phyloP scores from a whole-genome alignment of 1,284 basidiomycete species.

The Cryptococcus maquisensis region DNA sequence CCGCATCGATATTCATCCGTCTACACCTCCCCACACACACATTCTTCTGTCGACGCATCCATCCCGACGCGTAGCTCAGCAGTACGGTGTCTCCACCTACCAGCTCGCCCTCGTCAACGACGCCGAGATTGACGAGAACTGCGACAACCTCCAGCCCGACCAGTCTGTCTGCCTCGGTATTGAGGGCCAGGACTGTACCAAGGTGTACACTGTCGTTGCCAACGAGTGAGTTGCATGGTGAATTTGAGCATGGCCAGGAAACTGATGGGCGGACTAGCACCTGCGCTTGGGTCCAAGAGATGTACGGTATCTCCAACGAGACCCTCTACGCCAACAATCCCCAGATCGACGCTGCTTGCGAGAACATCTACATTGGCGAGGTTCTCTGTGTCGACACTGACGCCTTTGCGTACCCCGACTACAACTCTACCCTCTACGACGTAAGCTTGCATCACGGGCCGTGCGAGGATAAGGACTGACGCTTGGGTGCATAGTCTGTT shows the following conservation, averaged over 20 bases:
- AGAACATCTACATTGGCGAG: conserved; percentile 50
- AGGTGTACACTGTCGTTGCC: conserved; percentile 45
- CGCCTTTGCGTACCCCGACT: conserved; percentile 39
- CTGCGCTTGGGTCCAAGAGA: conserved; percentile 38
- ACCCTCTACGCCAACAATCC: conserved; percentile 49
- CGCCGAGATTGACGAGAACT: conserved; percentile 41
- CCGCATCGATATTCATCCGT: neutral
- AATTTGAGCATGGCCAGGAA: neutral
- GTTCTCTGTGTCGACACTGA: conserved; percentile 48
- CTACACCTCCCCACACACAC: neutral
- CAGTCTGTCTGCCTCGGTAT: conserved; percentile 46
- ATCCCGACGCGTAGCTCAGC: conserved; percentile 28
- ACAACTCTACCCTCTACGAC: conserved; percentile 39
- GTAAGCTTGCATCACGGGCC: conserved; percentile 19
- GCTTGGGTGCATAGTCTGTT: conserved; percentile 20
- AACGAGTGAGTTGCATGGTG: conserved; percentile 37
- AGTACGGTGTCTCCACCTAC: conserved; percentile 49
- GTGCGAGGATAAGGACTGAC: neutral
- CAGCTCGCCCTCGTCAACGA: conserved; percentile 50
- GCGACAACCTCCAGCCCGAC: conserved; percentile 46
- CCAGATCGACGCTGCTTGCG: conserved; percentile 45
- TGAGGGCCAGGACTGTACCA: conserved; percentile 44
- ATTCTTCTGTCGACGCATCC: neutral
- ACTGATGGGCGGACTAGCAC: conserved; percentile 27
- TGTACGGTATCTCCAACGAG: conserved; percentile 40